A percentile compares a stretch with the other conserved stretches of the same genome.
Evolutionary conservation across 2,329 filamentous ascomycete genomes (phyloP).

Genomic region (Tricladium varicosporioides): DNA sequence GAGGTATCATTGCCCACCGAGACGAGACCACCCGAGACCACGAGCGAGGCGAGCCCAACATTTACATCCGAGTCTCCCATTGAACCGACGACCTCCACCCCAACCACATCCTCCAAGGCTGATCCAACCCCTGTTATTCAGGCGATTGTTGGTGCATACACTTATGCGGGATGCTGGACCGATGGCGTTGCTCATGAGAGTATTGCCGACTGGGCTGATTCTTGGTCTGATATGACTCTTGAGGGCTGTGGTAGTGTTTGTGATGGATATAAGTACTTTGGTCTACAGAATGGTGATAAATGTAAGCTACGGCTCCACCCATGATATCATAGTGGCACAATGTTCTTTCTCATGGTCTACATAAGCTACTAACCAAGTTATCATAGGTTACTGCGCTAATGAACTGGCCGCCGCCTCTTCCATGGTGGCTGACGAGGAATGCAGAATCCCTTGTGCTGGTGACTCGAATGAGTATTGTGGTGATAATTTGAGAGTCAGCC

Average conservation of each 20-base stretch:
- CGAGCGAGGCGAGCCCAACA: too few relatives aligned
- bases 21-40: too few relatives aligned
- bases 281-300: background rate
- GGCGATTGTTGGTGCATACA: background rate
- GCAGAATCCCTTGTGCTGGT: background rate
- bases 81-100: too few relatives aligned
- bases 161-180: background rate
- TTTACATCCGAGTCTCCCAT: too few relatives aligned
- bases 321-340: too few relatives aligned
- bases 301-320: background rate
- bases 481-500: background rate
- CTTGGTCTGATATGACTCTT: background rate
- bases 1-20: too few relatives aligned
- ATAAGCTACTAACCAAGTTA: background rate
- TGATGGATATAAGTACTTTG: background rate
- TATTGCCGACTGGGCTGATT: background rate
- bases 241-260: background rate
- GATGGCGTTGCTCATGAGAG: background rate
- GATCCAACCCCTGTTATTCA: background rate
- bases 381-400: background rate
- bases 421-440: background rate
- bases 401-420: background rate
- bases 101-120: background rate
- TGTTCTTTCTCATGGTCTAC: too few relatives aligned
- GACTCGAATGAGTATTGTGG: background rate